A percentile compares a stretch with the other conserved stretches of the same genome.
Conservation (phyloP, 768 basidiomycete species). For the Podaxis sp. region DNA sequence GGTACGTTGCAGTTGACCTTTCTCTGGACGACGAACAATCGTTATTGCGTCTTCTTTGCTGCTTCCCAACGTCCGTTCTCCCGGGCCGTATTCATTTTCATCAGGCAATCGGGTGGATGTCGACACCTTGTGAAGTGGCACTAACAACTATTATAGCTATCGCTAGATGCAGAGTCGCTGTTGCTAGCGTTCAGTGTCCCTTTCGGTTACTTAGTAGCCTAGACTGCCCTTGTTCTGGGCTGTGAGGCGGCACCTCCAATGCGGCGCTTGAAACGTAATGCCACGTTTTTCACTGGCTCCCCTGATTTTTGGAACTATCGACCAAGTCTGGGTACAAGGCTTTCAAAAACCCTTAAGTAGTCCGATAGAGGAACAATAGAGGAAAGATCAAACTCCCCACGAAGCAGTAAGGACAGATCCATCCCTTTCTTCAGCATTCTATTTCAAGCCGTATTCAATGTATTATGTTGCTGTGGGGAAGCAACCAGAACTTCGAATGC, state of each 20-base stretch:
- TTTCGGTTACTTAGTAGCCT: not conserved
- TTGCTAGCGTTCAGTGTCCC: not conserved
- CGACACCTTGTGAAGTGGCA: not conserved
- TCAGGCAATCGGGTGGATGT: not conserved
- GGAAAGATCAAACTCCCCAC: not conserved
- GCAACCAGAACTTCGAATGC: not conserved
- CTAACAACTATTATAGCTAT: not conserved
- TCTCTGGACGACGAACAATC: conserved; percentile 3
- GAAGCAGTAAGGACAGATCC: not conserved
- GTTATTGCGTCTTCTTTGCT: not conserved
- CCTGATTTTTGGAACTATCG: not conserved
- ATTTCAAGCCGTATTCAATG: not conserved
- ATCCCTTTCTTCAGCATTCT: not conserved
- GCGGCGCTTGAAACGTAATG: conserved; percentile 9
- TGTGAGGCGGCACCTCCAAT: conserved; percentile 4
- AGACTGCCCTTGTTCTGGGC: not conserved
- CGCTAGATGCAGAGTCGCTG: not conserved
- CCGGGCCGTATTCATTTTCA: conserved; percentile 1
- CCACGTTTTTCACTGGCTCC: conserved; percentile 10
- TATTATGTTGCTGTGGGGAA: conserved; percentile 3
- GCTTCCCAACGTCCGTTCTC: not conserved
- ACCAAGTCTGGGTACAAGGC: not conserved
- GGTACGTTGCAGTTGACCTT: not conserved
- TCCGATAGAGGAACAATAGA: not conserved
- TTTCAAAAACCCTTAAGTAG: not conserved